Conservation (phyloP, 2,329 filamentous ascomycete species). For the Chaetomium olivaceum region DNA sequence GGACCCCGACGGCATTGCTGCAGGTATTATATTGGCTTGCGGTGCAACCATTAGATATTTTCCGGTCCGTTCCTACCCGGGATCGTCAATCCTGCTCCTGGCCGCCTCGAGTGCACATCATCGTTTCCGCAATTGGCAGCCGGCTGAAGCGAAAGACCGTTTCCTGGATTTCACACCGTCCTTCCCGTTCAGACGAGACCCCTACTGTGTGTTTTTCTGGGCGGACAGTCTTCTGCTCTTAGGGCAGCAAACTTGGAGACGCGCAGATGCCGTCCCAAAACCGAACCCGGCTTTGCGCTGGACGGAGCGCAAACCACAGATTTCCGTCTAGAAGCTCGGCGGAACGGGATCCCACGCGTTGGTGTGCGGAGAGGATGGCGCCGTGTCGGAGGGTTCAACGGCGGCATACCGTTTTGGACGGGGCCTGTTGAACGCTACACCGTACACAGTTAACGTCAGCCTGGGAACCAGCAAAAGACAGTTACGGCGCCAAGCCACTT, state of each 20-base stretch:
- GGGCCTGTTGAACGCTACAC: background rate
- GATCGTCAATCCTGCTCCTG: slow-evolving; percentile 2
- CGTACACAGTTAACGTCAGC: slow-evolving; percentile 1
- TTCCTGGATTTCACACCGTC: background rate
- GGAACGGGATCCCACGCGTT: slow-evolving; percentile 2
- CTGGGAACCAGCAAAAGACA: background rate
- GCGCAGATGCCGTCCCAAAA: background rate
- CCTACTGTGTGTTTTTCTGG: too few species aligned
- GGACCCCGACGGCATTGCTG: slow-evolving; percentile 18
- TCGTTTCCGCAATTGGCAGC: background rate
- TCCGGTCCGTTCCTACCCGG: slow-evolving; percentile 20
- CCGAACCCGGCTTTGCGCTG: background rate
- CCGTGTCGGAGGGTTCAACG: slow-evolving; percentile 15
- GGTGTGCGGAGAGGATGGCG: slow-evolving; percentile 9
- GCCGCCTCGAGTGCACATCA: background rate
- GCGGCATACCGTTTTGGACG: slow-evolving; percentile 18
- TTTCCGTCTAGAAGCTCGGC: background rate
- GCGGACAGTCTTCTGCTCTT: too few species aligned
- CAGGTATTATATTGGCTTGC: slow-evolving; percentile 19
- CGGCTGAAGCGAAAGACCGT: slow-evolving; percentile 1
- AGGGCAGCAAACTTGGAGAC: background rate
- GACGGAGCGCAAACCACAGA: background rate
- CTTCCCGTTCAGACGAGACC: background rate
- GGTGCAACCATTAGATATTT: slow-evolving; percentile 23
- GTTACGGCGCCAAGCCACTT: slow-evolving; percentile 21